These are phyloP conservation scores for Penium margaritaceum DNA, from an alignment of 139 green algal species.

Conservation along the genomic window DNA sequence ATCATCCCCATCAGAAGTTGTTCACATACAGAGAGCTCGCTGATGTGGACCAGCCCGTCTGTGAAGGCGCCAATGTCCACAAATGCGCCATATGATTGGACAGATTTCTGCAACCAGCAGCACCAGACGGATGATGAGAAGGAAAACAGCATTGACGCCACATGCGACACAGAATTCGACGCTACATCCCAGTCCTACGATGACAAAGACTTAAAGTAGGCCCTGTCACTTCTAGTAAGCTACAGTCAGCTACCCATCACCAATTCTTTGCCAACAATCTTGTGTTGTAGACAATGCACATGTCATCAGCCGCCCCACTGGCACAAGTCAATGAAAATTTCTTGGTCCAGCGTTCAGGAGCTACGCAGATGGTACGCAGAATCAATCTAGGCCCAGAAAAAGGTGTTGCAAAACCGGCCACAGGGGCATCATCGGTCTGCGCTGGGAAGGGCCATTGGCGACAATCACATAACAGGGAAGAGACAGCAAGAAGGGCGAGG, in stretches of 20 bases:
- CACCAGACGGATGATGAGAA: neutral
- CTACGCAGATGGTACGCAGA: too few relatives aligned
- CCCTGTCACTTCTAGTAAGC: neutral
- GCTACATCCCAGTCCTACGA: too few relatives aligned
- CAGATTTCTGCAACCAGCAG: constrained; percentile 30
- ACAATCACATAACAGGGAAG: too few relatives aligned
- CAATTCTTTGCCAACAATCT: neutral
- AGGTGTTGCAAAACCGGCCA: too few relatives aligned
- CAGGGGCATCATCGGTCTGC: too few relatives aligned
- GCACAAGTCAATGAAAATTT: too few relatives aligned
- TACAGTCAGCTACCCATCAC: neutral
- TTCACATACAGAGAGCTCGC: constrained; percentile 59
- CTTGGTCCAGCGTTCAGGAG: too few relatives aligned
- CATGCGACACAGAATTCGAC: neutral
- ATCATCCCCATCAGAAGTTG: too few relatives aligned
- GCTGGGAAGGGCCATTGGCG: too few relatives aligned
- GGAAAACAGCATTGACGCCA: neutral
- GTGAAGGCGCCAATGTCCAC: constrained; percentile 75
- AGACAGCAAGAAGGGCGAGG: too few relatives aligned
- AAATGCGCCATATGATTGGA: constrained; percentile 81
- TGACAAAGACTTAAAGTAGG: too few relatives aligned
- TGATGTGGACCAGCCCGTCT: constrained; percentile 92
- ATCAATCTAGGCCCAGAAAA: too few relatives aligned
- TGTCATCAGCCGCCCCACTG: neutral
- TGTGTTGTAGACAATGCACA: neutral